Conservation (phyloP, 2,329 filamentous ascomycete genomes). For the Fusarium staphyleae region DNA sequence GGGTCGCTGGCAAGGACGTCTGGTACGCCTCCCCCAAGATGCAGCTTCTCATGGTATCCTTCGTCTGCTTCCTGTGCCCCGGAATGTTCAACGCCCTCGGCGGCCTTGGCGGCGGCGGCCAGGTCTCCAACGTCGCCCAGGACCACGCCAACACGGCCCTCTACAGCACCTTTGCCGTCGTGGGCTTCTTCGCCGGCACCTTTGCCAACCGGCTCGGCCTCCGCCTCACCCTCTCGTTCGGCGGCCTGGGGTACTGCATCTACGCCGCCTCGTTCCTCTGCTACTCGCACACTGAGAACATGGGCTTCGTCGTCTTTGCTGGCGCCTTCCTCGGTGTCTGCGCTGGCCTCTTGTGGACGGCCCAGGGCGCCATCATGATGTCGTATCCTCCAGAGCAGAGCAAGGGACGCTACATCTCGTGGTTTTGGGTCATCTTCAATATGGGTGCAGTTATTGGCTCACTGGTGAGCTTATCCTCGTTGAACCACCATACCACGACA, state of each 20-base stretch:
- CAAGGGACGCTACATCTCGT: constrained; percentile 88
- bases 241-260: constrained; percentile 78
- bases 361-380: constrained; percentile 88
- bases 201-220: constrained; percentile 80
- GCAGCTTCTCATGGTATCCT: constrained; percentile 72
- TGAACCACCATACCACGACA: no score
- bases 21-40: constrained; percentile 78
- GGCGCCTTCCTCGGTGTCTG: constrained; percentile 80
- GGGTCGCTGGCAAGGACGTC: constrained; percentile 60
- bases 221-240: constrained; percentile 70
- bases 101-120: constrained; percentile 68
- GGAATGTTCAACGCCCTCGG: constrained; percentile 75
- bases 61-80: constrained; percentile 68
- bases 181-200: constrained; percentile 76
- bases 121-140: constrained; percentile 57
- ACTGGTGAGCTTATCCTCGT: constrained; percentile 51
- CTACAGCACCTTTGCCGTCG: constrained; percentile 73
- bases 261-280: constrained; percentile 75
- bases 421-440: constrained; percentile 97
- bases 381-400: constrained; percentile 81
- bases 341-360: constrained; percentile 82
- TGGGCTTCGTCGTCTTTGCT: constrained; percentile 77
- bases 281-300: constrained; percentile 72
- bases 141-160: constrained; percentile 75
- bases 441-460: constrained; percentile 87